Evolutionary conservation across 352 stramenopile species (phyloP).

Genomic region (Phytophthora pseudosyringae): DNA sequence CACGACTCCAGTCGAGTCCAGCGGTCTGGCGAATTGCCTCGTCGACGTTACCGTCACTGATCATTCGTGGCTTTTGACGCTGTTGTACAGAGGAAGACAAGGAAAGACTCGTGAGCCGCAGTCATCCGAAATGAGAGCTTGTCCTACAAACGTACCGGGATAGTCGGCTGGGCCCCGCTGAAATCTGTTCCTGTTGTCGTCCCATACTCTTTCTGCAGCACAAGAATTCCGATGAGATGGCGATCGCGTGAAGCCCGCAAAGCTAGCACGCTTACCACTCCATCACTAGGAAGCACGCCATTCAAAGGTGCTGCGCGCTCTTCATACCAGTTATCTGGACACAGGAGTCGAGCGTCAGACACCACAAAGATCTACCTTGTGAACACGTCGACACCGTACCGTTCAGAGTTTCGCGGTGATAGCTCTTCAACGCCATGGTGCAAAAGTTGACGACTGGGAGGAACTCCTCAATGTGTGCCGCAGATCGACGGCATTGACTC

Average conservation of each 20-base stretch:
- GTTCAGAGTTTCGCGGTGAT: conserved; percentile 80
- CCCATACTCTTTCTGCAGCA: conserved; percentile 62
- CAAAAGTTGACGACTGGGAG: conserved; percentile 7
- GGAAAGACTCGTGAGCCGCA: conserved; percentile 1
- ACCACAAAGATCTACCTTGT: background rate
- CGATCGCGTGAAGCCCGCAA: background rate
- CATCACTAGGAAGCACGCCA: conserved; percentile 69
- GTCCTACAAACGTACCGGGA: conserved; percentile 33
- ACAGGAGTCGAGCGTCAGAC: background rate
- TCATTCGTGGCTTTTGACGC: conserved; percentile 55
- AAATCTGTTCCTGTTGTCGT: conserved; percentile 69
- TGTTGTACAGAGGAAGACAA: conserved; percentile 16
- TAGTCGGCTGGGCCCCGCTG: conserved; percentile 37
- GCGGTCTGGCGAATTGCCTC: conserved; percentile 61
- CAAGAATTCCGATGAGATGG: background rate
- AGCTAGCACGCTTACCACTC: conserved; percentile 40
- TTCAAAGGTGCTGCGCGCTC: conserved; percentile 68
- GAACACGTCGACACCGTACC: conserved; percentile 30
- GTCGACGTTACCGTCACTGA: conserved; percentile 65
- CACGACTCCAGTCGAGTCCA: conserved; percentile 36
- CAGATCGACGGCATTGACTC: background rate
- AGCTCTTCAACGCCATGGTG: conserved; percentile 81
- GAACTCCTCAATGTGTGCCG: background rate
- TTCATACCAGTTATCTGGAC: conserved; percentile 87
- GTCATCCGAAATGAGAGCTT: background rate